phyloP scores from a whole-genome alignment of 2,329 filamentous ascomycete species.

The Botryotinia calthae region DNA sequence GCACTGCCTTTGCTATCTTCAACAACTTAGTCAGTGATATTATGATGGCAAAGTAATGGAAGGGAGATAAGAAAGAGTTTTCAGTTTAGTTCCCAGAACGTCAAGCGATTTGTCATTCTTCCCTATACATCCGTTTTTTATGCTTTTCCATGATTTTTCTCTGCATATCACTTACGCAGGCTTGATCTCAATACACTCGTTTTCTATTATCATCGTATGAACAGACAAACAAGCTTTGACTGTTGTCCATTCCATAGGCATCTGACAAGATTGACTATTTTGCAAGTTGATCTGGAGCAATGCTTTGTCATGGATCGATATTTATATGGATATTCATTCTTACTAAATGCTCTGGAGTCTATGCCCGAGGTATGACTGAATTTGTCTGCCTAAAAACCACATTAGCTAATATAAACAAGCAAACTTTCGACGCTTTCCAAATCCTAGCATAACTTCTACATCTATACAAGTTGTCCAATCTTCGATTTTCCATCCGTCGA shows the following conservation, averaged over 20 bases:
- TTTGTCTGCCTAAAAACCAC: background rate
- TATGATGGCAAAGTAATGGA: background rate
- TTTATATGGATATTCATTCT: too few species aligned
- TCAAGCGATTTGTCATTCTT: background rate
- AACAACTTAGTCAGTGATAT: background rate
- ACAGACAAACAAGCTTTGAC: background rate
- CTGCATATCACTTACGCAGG: background rate
- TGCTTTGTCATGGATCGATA: background rate
- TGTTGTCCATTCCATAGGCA: background rate
- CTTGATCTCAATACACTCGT: background rate
- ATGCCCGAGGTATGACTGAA: background rate
- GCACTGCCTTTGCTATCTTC: background rate
- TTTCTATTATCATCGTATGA: background rate
- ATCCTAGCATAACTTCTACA: background rate
- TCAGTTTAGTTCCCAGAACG: background rate
- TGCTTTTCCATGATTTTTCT: background rate
- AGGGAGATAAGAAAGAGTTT: background rate
- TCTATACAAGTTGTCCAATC: background rate
- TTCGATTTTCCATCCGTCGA: background rate
- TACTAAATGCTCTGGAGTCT: background rate
- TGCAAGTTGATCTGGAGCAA: background rate
- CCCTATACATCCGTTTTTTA: background rate
- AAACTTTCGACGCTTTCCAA: background rate
- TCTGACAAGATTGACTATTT: background rate
- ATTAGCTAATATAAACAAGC: background rate